These are phyloP conservation scores for Lactarius sanguifluus DNA, from an alignment of 768 basidiomycete genomes.

Conservation along the genomic window DNA sequence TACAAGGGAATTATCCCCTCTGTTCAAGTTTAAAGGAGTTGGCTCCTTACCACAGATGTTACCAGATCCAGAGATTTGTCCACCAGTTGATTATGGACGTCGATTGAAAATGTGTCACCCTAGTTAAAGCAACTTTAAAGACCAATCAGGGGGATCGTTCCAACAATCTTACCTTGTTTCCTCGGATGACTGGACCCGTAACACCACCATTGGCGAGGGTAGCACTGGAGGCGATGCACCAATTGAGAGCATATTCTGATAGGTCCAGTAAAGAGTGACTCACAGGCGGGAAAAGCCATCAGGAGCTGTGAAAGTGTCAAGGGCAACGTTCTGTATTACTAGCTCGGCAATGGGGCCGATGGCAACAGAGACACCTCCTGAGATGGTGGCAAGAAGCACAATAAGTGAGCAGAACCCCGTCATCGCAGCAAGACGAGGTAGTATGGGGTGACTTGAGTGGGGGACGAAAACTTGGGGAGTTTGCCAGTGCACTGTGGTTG, in stretches of 20 bases:
- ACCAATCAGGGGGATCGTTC: no score
- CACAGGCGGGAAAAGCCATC: no score
- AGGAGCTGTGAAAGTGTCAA: no score
- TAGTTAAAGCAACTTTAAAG: conserved; percentile 31
- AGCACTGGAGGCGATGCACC: conserved; percentile 34
- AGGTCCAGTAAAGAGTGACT: no score
- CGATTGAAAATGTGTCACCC: conserved; percentile 42
- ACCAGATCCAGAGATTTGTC: conserved; percentile 46
- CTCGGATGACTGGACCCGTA: conserved; percentile 31
- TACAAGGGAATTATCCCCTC: not conserved
- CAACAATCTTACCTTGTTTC: no score
- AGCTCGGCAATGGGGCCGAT: no score
- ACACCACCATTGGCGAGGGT: conserved; percentile 39
- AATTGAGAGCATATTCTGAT: no score
- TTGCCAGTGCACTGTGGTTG: no score
- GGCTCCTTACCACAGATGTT: conserved; percentile 46
- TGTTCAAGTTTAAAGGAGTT: not conserved
- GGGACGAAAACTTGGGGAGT: no score
- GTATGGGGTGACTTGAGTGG: no score
- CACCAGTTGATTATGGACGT: conserved; percentile 44
- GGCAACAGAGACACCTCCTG: conserved; percentile 7
- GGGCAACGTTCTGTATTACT: no score
- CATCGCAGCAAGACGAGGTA: not conserved
- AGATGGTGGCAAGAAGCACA: conserved; percentile 9
- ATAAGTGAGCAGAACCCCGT: no score